A percentile compares a stretch with the other conserved stretches of the same genome.
phyloP scores from a whole-genome alignment of 371 early-diverging fungal genomes.

The Apophysomyces ossiformis region DNA sequence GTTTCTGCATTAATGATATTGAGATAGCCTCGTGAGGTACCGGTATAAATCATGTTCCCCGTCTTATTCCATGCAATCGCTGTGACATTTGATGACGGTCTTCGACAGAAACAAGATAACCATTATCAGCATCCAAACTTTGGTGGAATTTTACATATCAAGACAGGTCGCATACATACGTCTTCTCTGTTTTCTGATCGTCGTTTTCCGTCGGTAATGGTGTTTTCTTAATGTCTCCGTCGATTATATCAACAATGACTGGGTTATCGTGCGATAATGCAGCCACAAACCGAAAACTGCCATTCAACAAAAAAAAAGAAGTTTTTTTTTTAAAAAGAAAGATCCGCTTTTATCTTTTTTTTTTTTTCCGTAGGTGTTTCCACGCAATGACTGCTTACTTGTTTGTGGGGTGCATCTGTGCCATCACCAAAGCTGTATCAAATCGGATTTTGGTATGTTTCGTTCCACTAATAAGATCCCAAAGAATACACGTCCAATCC shows the following conservation, averaged over 20 bases:
- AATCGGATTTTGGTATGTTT: conserved; percentile 65
- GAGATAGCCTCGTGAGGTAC: conserved; percentile 73
- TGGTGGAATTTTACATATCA: not conserved
- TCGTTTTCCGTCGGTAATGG: conserved; percentile 30
- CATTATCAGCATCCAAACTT: not conserved
- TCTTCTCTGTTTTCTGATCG: conserved; percentile 21
- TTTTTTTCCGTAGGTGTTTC: not conserved
- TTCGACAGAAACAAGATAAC: not conserved
- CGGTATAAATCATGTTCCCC: conserved; percentile 74
- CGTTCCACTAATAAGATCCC: conserved; percentile 75
- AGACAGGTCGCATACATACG: conserved; percentile 4
- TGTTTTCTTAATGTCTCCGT: conserved; percentile 27
- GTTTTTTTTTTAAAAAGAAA: too few species aligned
- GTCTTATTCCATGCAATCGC: conserved; percentile 50
- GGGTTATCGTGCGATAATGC: conserved; percentile 58
- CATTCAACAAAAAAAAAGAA: too few species aligned
- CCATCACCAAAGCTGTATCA: conserved; percentile 64
- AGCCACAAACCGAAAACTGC: conserved; percentile 58
- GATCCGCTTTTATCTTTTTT: too few species aligned
- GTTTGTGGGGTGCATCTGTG: conserved; percentile 75
- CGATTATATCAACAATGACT: conserved; percentile 54
- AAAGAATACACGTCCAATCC: conserved; percentile 87
- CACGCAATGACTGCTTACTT: conserved; percentile 44
- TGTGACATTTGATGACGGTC: conserved; percentile 35
- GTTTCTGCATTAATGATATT: conserved; percentile 62